Conservation (phyloP, 768 basidiomycete species). For the Glaciozyma antarctica region DNA sequence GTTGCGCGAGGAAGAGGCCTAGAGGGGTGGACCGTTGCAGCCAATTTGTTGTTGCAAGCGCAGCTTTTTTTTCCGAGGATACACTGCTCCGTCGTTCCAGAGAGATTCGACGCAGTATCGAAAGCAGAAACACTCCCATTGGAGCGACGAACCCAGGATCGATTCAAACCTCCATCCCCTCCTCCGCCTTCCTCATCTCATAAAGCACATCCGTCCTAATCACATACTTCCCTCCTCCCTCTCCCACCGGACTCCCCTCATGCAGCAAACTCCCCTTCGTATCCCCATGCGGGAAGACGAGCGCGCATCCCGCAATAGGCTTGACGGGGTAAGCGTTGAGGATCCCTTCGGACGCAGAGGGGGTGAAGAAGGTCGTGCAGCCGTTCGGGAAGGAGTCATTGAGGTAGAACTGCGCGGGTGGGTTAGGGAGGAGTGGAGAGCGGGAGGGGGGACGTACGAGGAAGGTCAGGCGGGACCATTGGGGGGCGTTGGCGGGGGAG, state of each 20-base stretch:
- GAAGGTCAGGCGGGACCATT: slow-evolving; percentile 28
- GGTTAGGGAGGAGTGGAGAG: too few relatives aligned
- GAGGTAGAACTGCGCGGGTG: slow-evolving; percentile 44
- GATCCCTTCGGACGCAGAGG: slow-evolving; percentile 42
- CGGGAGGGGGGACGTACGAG: slow-evolving; percentile 21
- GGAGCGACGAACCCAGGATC: too few relatives aligned
- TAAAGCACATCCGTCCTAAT: slow-evolving; percentile 26
- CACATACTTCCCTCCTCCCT: slow-evolving; percentile 26
- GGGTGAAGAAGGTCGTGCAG: slow-evolving; percentile 52
- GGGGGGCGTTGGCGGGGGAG: slow-evolving; percentile 12
- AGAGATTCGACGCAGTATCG: too few relatives aligned
- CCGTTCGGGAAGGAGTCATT: slow-evolving; percentile 48
- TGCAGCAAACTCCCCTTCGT: slow-evolving; percentile 17
- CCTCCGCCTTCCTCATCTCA: neutral
- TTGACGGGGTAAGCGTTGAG: slow-evolving; percentile 48
- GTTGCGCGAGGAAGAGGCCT: too few relatives aligned
- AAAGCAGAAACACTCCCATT: too few relatives aligned
- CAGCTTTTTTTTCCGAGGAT: too few relatives aligned
- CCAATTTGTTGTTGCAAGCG: too few relatives aligned
- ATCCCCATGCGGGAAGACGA: slow-evolving; percentile 44
- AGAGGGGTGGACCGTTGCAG: too few relatives aligned
- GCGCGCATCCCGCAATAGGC: slow-evolving; percentile 47
- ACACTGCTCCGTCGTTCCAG: too few relatives aligned
- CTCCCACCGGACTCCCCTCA: slow-evolving; percentile 24
- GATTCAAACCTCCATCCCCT: neutral